Base-by-base conservation (phyloP, 352 stramenopile species). In the Pythium diclinum region DNA sequence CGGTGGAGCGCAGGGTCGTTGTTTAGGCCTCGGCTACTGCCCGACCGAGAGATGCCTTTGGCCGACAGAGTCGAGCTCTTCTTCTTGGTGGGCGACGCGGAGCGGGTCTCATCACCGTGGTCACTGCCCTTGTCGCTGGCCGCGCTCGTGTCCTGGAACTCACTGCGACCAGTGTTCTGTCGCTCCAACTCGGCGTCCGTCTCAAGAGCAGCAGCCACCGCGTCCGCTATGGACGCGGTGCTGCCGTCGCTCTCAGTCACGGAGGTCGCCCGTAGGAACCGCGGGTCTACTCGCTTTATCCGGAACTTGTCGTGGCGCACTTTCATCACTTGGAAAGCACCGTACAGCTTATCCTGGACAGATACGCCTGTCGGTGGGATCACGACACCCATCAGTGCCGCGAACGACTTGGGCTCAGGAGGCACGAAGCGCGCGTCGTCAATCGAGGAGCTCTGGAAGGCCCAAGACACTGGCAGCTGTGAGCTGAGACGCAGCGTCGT, bases 341-440 rank as follows among this genome's bases (percentile, higher is more conserved):
- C 85, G 32, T 82, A 88, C 16, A 94, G 64, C 46, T 85, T 88
- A 70, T 94, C 83, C 65, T 94, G 85, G 4, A 92, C 72, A 1
- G 64, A 60, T 3, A 85, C 67, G 3, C 77, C 77, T 1, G 73
- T 81, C n/a, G 65, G 55, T 34, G 80, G 79, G 1, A 86, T 70
- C 3, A 82, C 62, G 3, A 81, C 81, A 32, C 61, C 36, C 8
- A 90, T 69, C 21, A 77, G 48, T 8, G 57, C 42, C 16, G 91
- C 44, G 63, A 88, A 94, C 9, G 78, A 77, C 34, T 72, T 76
- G 7, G 83, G 85, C 61, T 91, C 80, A 1, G 77, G 63, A 9
- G 85, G 85, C 10, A 92, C 65, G 59, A 92, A 90, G 1, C 78
- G 83, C 7, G 75, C 74, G 48, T 91, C 83, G 46, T 94, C 83